Evolutionary conservation across 2,329 filamentous ascomycete species (phyloP).

Genomic region (Cylindrodendrum hubeiense): DNA sequence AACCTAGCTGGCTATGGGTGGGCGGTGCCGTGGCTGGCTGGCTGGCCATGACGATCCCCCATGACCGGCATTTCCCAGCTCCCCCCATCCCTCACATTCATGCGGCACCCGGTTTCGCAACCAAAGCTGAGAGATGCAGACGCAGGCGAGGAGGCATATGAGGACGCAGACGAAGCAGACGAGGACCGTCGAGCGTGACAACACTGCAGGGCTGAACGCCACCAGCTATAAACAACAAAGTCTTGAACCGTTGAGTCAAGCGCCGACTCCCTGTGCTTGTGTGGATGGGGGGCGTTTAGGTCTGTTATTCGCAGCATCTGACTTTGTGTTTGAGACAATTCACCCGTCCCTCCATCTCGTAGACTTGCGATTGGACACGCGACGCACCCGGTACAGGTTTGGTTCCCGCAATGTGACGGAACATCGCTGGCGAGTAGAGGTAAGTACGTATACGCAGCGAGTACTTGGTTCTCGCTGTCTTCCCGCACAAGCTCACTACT

Average conservation of each 20-base stretch:
- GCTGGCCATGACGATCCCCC: not conserved
- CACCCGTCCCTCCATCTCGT: not conserved
- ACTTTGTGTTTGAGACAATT: not conserved
- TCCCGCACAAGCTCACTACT: slow-evolving; percentile 17
- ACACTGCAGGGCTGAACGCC: not conserved
- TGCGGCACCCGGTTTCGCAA: not conserved
- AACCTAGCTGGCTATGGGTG: not conserved
- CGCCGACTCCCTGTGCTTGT: not conserved
- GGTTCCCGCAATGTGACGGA: not conserved
- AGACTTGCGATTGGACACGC: not conserved
- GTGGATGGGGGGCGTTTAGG: not conserved
- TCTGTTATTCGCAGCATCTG: not conserved
- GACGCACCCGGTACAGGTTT: not conserved
- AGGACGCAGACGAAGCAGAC: too few species aligned
- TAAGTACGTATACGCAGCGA: not conserved
- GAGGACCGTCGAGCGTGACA: not conserved
- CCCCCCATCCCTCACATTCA: not conserved
- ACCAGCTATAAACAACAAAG: not conserved
- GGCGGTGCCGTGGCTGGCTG: not conserved
- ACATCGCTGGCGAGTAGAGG: not conserved
- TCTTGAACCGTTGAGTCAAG: not conserved
- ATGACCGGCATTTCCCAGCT: slow-evolving; percentile 6
- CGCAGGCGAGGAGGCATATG: not conserved
- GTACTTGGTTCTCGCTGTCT: not conserved
- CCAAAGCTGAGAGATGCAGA: not conserved